Evolutionary conservation across 495 filamentous ascomycete genomes (phyloP), one percentile per base, ranked within the genome.

Genomic region (Penicillium waksmanii): DNA sequence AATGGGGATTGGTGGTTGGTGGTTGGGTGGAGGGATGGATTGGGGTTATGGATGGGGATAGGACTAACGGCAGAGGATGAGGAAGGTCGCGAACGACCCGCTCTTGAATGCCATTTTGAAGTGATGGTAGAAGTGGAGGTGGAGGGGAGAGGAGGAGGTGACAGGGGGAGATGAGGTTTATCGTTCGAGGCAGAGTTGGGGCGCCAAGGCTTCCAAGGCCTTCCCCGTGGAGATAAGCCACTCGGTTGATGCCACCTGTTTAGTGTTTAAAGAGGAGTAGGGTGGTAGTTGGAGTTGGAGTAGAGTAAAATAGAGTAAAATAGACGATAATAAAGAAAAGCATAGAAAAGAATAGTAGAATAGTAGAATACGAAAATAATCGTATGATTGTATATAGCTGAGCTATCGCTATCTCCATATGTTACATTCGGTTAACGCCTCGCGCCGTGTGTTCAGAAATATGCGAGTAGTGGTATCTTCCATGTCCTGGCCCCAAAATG

Each of bases 11-110:
- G 23, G 23, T 23, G 23, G 23, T 23, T 23, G 23, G 23, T 23
- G 23, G 27, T 8, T 0, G 27, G 63, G 54, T 33, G 57, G 25
- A 46, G n/a, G 11, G 23, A 19, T n/a, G 35, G 34, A 23, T 12
- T 51, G 12, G 21, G 6, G 31, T 38, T 47, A 60, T 35, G 44
- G 55, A 40, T 55, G 46, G 34, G 51, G 56, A 60, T 61, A 47
- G 57, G 59, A 82, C 88, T 66, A 80, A 97, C 94, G 93, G 69
- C 92, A 93, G 63, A 98, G 88, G 72, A 98, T 96, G 61, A 98
- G 85, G 74, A 96, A 96, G 48, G 94, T 98, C 73, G 92, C 92
- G 66, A 98, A 98, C 51, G 85, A 77, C 70, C 75, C 73, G 66
- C 67, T 77, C 55, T 67, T 72, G 63, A 77, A 66, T 19, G 73